These are phyloP conservation scores for Coemansia sp. DNA, from an alignment of 192 early-diverging fungal species.

Conservation along the genomic window DNA sequence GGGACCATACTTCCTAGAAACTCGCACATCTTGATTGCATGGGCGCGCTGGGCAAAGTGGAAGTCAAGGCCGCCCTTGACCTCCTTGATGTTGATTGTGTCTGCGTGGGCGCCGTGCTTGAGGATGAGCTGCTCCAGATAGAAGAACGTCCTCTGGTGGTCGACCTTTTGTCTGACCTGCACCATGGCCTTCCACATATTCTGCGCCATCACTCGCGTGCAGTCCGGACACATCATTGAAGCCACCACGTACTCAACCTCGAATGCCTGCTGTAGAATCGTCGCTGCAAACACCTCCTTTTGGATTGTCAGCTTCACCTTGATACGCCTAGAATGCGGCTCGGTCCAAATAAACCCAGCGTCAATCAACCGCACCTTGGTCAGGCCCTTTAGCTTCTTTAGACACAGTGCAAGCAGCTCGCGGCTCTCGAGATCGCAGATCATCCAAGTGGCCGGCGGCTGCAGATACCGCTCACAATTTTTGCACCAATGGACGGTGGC, in stretches of 20 bases:
- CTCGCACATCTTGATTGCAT: conserved; percentile 95
- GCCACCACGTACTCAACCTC: conserved; percentile 93
- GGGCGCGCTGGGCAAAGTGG: conserved; percentile 84
- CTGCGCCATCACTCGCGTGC: conserved; percentile 91
- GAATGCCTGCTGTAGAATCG: conserved; percentile 95
- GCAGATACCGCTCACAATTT: conserved; percentile 95
- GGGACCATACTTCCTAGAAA: conserved; percentile 89
- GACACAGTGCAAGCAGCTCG: conserved; percentile 88
- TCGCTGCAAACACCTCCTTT: conserved; percentile 94
- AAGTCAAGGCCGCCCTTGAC: conserved; percentile 96
- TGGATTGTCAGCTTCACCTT: conserved; percentile 99
- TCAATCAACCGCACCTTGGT: conserved; percentile 93
- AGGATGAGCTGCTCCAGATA: conserved; percentile 98
- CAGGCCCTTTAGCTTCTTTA: conserved; percentile 90
- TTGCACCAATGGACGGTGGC: conserved; percentile 94
- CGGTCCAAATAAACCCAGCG: conserved; percentile 98
- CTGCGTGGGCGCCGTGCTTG: conserved; percentile 95
- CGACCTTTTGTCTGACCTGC: conserved; percentile 97
- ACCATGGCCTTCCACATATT: conserved; percentile 98
- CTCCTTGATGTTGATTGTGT: conserved; percentile 98
- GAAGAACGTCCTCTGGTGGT: conserved; percentile 97
- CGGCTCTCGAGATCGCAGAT: conserved; percentile 81
- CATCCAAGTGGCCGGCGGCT: conserved; percentile 92
- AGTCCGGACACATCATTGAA: conserved; percentile 94
- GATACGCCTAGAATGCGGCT: conserved; percentile 87